These are phyloP conservation scores for Xenosphaeropsis pyriputrescens DNA, from an alignment of 2,329 filamentous ascomycete genomes.

Conservation along the genomic window DNA sequence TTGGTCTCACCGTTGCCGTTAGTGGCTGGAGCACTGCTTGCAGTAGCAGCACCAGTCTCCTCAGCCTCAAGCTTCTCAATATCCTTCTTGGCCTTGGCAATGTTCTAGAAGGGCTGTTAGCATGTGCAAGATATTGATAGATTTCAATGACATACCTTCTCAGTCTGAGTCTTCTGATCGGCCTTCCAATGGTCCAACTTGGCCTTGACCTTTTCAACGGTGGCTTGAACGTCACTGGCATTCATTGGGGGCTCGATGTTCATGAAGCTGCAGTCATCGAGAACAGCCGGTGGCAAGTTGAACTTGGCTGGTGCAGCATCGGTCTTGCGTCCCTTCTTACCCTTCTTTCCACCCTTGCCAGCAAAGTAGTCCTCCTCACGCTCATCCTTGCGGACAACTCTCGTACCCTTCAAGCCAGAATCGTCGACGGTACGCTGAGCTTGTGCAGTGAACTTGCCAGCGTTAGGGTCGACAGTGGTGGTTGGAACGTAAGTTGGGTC, in stretches of 20 bases:
- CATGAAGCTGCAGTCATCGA: constrained; percentile 78
- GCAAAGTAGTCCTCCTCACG: constrained; percentile 76
- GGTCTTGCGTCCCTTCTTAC: constrained; percentile 56
- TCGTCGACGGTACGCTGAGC: constrained; percentile 75
- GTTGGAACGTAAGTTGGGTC: constrained; percentile 54
- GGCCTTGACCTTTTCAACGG: constrained; percentile 78
- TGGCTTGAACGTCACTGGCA: constrained; percentile 63
- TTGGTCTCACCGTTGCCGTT: constrained; percentile 38
- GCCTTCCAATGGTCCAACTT: constrained; percentile 87
- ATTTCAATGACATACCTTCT: constrained; percentile 50
- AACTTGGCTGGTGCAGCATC: constrained; percentile 44
- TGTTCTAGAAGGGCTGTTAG: constrained; percentile 50
- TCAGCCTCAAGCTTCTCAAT: constrained; percentile 75
- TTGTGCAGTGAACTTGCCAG: constrained; percentile 64
- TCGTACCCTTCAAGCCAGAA: constrained; percentile 71
- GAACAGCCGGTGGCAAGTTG: constrained; percentile 79
- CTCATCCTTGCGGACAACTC: constrained; percentile 73
- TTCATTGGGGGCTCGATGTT: constrained; percentile 80
- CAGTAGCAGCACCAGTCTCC: constrained; percentile 33
- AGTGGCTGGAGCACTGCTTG: constrained; percentile 20
- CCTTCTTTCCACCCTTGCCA: constrained; percentile 63
- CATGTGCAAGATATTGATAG: constrained; percentile 8
- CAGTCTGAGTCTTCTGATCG: constrained; percentile 78
- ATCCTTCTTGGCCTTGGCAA: constrained; percentile 91
- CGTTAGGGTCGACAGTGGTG: constrained; percentile 52